phyloP scores from a whole-genome alignment of 257 asterid genomes.

The Solanum arcanum region DNA sequence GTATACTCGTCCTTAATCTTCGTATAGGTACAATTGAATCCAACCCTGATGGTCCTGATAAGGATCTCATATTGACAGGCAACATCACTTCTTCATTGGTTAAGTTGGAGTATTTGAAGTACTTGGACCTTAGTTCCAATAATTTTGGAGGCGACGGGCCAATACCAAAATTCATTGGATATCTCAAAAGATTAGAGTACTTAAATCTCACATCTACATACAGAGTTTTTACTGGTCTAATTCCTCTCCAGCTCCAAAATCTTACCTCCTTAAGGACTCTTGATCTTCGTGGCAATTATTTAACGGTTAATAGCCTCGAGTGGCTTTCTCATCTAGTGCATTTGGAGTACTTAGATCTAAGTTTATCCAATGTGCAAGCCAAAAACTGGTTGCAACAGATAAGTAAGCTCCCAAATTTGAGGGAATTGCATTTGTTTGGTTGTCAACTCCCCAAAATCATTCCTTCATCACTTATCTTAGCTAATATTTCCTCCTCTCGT shows the following conservation, averaged over 20 bases:
- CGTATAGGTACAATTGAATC: background rate
- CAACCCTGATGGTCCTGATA: background rate
- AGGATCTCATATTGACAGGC: background rate
- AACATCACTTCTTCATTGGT: background rate
- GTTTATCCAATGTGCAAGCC: background rate
- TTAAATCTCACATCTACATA: background rate
- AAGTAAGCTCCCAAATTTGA: background rate
- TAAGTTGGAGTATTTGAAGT: background rate
- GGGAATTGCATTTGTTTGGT: background rate
- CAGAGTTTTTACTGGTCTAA: background rate
- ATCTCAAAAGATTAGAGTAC: background rate
- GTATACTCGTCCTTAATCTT: background rate
- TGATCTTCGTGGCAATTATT: background rate
- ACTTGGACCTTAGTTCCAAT: background rate
- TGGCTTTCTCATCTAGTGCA: background rate
- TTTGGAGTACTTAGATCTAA: background rate
- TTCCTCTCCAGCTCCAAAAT: background rate
- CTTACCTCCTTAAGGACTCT: background rate
- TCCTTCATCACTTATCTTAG: background rate
- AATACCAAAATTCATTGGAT: background rate
- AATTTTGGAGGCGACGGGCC: background rate
- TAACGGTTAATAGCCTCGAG: background rate
- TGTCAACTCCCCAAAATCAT: background rate
- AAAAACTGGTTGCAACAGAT: background rate
- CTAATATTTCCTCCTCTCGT: background rate